Evolutionary conservation across 164 flowering plant genomes (phyloP).

Genomic region (Magnolia changhungtana): DNA sequence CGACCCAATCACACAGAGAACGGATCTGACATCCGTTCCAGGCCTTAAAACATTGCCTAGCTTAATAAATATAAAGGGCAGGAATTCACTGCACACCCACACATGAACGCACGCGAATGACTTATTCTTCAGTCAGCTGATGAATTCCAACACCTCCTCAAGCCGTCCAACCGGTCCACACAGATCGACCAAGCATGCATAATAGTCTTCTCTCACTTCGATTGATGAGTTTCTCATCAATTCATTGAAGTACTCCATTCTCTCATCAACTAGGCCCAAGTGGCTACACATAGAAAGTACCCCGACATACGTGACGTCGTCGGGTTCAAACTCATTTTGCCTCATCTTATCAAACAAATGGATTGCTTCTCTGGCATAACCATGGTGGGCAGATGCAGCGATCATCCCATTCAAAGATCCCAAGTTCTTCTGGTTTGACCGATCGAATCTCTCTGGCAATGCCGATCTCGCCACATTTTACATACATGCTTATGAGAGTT

Average conservation of each 20-base stretch:
- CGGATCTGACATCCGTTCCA: no score
- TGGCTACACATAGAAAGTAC: constrained; percentile 13
- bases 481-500: constrained; percentile 18
- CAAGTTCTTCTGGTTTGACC: constrained; percentile 16
- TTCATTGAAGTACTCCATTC: constrained; percentile 6
- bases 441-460: constrained; percentile 12
- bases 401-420: constrained; percentile 18
- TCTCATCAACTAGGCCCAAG: constrained; percentile 13
- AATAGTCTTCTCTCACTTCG: constrained; percentile 16
- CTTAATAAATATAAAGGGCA: no score
- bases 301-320: constrained; percentile 20
- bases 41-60: no score
- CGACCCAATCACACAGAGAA: no score
- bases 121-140: constrained; percentile 4
- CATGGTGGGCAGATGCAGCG: constrained; percentile 18
- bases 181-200: constrained; percentile 18
- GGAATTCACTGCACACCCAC: no score
- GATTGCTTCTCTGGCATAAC: constrained; percentile 13
- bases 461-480: constrained; percentile 16
- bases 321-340: constrained; percentile 7
- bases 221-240: constrained; percentile 2
- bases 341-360: constrained; percentile 10
- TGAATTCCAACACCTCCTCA: constrained; percentile 12
- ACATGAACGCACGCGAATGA: constrained; percentile 3
- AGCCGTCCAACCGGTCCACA: constrained; percentile 19